A percentile compares a stretch with the other conserved stretches of the same genome.
Evolutionary conservation across 345 rosid genomes (phyloP).

Genomic region (Excoecaria cochinchinensis): DNA sequence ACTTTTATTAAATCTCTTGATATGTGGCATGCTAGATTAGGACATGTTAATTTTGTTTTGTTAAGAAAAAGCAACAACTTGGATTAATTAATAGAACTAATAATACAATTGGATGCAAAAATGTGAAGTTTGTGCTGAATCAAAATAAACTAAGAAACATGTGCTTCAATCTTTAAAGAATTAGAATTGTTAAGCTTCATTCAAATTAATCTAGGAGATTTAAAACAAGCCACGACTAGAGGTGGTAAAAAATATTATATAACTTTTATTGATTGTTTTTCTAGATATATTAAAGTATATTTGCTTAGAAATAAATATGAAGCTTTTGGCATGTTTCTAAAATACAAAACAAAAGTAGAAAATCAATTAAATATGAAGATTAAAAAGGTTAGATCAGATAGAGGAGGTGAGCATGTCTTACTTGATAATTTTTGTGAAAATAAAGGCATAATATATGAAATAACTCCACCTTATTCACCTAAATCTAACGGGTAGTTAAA

Average conservation of each 20-base stretch:
- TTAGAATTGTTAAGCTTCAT: not conserved
- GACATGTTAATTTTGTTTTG: no score
- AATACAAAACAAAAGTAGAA: not conserved
- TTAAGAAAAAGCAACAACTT: not conserved
- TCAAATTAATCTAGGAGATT: constrained; percentile 3
- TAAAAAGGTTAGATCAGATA: not conserved
- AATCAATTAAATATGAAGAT: constrained; percentile 3
- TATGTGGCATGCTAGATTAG: no score
- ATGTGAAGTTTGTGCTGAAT: not conserved
- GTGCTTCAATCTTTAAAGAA: not conserved
- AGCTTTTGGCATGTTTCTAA: not conserved
- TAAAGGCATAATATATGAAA: no score
- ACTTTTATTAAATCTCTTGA: no score
- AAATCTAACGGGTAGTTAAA: no score
- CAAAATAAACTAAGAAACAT: not conserved
- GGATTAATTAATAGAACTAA: not conserved
- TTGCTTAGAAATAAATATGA: not conserved
- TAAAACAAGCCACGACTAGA: not conserved
- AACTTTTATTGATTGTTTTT: not conserved
- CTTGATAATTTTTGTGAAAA: no score
- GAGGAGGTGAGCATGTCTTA: not conserved
- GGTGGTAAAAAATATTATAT: constrained; percentile 12
- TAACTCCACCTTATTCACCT: no score
- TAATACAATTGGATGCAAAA: not conserved
- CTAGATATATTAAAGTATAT: not conserved